A percentile compares a stretch with the other conserved stretches of the same genome.
Evolutionary conservation across 352 stramenopile species (phyloP).

Genomic region (Halophytophthora batemanensis): DNA sequence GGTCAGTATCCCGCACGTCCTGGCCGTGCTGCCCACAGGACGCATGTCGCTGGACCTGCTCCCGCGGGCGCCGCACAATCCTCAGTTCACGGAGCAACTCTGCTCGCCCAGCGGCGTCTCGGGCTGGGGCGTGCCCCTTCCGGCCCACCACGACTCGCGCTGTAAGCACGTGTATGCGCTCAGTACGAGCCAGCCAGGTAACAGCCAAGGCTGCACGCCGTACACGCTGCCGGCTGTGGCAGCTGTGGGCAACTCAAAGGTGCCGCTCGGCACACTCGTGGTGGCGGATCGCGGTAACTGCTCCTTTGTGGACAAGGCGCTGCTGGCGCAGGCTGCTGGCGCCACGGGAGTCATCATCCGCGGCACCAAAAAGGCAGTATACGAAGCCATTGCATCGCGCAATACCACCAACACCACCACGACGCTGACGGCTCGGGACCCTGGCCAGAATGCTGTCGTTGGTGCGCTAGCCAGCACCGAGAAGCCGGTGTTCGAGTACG

Average conservation of each 20-base stretch:
- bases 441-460: neutral
- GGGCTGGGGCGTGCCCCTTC: conserved; percentile 57
- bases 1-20: neutral
- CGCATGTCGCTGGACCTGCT: conserved; percentile 39
- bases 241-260: conserved; percentile 1
- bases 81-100: conserved; percentile 46
- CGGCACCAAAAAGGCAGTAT: conserved; percentile 57
- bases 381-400: conserved; percentile 45
- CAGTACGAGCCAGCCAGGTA: conserved; percentile 8
- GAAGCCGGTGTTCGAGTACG: conserved; percentile 63
- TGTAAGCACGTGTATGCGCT: conserved; percentile 53
- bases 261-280: conserved; percentile 33
- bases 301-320: conserved; percentile 67
- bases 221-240: conserved; percentile 18
- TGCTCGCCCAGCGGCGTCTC: conserved; percentile 47
- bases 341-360: conserved; percentile 55
- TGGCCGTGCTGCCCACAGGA: conserved; percentile 42
- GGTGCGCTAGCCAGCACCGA: conserved; percentile 4
- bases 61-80: conserved; percentile 9
- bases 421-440: neutral
- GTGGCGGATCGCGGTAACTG: conserved; percentile 73
- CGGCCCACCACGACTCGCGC: conserved; percentile 40
- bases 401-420: conserved; percentile 33
- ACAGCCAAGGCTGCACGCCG: conserved; percentile 40
- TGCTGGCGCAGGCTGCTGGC: conserved; percentile 45